Evolutionary conservation across 768 basidiomycete genomes (phyloP), one percentile per base, ranked within the genome.

Genomic region (Psilocybe cubensis): DNA sequence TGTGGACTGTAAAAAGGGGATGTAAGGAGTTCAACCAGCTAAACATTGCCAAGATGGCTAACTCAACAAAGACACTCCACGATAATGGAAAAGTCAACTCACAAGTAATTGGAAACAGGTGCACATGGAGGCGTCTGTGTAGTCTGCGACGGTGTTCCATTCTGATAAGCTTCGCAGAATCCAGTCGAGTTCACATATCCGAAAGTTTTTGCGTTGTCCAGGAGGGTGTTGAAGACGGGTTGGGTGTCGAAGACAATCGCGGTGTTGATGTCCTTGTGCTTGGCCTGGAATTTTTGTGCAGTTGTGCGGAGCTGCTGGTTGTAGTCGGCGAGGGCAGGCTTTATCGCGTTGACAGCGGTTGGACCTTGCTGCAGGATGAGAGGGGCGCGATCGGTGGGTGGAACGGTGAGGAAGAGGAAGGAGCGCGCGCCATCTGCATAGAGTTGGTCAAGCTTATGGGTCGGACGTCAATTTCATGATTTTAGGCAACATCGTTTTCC

Each of bases 31-130:
- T 86, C 45, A 87, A 64, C 85, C 85, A 87, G 72, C 84, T 86
- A 56, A 14, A 40, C n/a, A 14, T 4, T 33, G 18, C 1, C 21
- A 42, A 24, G 20, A 33, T 6, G 35, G 11, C 4, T 38, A 4
- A 17, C 14, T 38, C 12, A 10, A 18, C 33, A 28, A 42, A 18
- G 27, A 48, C 14, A 41, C 35, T 12, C 18, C 23, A 46, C 27
- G 0, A 14, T 25, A 11, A 29, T 38, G 35, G 14, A 4, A 23
- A 11, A 14, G 31, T 31, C 4, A 12, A 75, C 83, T 74, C 65
- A 86, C 85, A 88, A 87, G 66, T 87, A 87, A 45, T 75, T 86
- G 18, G 82, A 84, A 25, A 83, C 85, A 2, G 86, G 86, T 12
- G 83, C 85, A 66, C 83, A 88, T 2, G 80, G 80, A 6, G 76